Base-by-base conservation (phyloP, 345 rosid species). In the Bruguiera parviflora region DNA sequence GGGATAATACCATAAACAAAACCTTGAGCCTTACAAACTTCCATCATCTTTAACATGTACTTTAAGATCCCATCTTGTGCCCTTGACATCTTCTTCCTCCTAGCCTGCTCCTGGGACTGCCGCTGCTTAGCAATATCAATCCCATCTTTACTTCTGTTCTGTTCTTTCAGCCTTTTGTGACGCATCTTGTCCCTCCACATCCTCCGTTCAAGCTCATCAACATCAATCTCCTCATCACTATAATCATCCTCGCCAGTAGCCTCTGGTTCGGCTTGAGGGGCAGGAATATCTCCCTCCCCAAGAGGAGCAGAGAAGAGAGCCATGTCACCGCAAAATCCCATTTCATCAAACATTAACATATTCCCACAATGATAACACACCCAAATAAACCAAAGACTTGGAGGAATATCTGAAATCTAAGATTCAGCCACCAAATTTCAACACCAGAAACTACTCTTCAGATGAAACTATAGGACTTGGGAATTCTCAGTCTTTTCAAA, bases 1-100 rank as follows among this genome's bases (percentile, higher is more conserved):
- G 89, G 91, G 39, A 94, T 92, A 53, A 94, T 87, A 76, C 97
- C 97, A 53, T 87, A 94, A 19, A 93, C 98, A 63, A 94, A 94
- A 20, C 98, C 98, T 74, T 94, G 93, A 60, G 96, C 97, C 61
- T 88, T 89, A 39, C 90, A 88, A 19, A 77, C 88, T 68, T 94
- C 98, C 92, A 89, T 87, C 89, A 83, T 82, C 79, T 86, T 89
- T 62, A 89, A 70, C 98, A 94, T 89, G 83, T 92, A 83, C 75
- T 84, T 94, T 77, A 94, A 72, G 71, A 94, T 83, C 74, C 92
- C 96, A 64, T 89, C 96, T 78, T 94, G 95, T 61, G 90, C 92
- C 81, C 90, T 72, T 0, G 86, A 85, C 95, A 91, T 88, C 84
- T 83, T 82, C 80, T 85, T 88, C 85, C 89, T 83, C 82, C 91